A percentile compares a stretch with the other conserved stretches of the same genome.
These are phyloP conservation scores for Centrapalus pauciflorus DNA, from an alignment of 129 eudicot genomes.

Conservation along the genomic window DNA sequence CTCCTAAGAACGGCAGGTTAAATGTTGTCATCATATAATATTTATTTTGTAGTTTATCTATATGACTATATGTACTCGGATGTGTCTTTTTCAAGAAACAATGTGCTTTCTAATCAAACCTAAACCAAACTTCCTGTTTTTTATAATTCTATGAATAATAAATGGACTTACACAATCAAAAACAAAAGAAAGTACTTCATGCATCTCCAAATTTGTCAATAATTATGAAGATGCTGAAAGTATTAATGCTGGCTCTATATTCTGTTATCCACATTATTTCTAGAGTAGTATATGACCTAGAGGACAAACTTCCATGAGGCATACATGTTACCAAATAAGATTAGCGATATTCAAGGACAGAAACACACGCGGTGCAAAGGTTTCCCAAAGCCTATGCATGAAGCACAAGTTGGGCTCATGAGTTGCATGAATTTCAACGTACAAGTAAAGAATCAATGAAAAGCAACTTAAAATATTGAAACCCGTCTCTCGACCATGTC, in stretches of 20 bases:
- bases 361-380: too few relatives aligned
- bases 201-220: not conserved
- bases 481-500: not conserved
- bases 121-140: not conserved
- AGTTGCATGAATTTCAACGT: not conserved
- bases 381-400: too few relatives aligned
- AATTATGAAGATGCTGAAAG: not conserved
- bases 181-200: not conserved
- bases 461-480: not conserved
- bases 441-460: not conserved
- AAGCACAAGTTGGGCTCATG: too few relatives aligned
- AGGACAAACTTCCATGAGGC: too few relatives aligned
- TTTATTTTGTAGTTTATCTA: not conserved
- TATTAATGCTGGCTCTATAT: not conserved
- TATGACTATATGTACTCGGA: not conserved
- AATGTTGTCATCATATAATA: not conserved
- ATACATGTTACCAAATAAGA: too few relatives aligned
- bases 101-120: not conserved
- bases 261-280: too few relatives aligned
- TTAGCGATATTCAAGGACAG: too few relatives aligned
- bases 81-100: not conserved
- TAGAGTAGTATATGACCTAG: too few relatives aligned
- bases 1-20: not conserved
- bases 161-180: too few relatives aligned
- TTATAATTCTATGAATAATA: too few relatives aligned